Conservation (phyloP, 2,329 filamentous ascomycete species). For the Chaetomiaceae sp. region DNA sequence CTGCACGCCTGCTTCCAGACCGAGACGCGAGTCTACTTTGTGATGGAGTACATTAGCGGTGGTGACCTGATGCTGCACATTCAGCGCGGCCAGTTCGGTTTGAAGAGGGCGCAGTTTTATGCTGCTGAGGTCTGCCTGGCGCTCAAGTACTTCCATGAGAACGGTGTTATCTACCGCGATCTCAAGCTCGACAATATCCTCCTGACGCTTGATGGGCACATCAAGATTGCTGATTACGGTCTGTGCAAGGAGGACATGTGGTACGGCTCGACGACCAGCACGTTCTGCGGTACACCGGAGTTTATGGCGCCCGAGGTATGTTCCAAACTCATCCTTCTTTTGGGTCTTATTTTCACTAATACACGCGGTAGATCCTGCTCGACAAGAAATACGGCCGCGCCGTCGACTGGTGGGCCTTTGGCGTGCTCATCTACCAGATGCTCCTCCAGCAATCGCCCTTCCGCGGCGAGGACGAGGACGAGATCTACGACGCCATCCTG, state of each 20-base stretch:
- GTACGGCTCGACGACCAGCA: conserved; percentile 95
- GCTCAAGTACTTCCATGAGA: conserved; percentile 98
- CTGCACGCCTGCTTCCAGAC: conserved; percentile 98
- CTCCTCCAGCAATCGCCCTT: conserved; percentile 97
- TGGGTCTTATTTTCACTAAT: too few relatives aligned
- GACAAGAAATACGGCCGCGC: conserved; percentile 98
- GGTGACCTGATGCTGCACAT: conserved; percentile 99
- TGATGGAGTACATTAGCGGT: conserved; percentile 99
- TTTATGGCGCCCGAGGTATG: conserved; percentile 97
- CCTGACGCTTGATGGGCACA: conserved; percentile 89
- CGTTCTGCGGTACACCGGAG: conserved; percentile 98
- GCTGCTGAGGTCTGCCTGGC: conserved; percentile 95
- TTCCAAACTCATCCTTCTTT: too few relatives aligned
- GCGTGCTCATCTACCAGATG: conserved; percentile 99
- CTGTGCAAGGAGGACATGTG: conserved; percentile 99
- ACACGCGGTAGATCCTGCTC: conserved; percentile 74
- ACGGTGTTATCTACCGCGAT: conserved; percentile 97
- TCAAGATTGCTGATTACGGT: conserved; percentile 98
- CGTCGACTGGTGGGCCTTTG: conserved; percentile 99
- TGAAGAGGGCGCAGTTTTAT: conserved; percentile 97
- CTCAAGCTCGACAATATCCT: conserved; percentile 92
- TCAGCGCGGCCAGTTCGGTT: conserved; percentile 91
- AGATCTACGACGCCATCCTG: conserved; percentile 98
- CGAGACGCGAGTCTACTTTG: conserved; percentile 96
- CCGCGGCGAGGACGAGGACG: conserved; percentile 97